A percentile compares a stretch with the other conserved stretches of the same genome.
These are phyloP conservation scores for Cytidiella melzeri DNA, from an alignment of 768 basidiomycete species.

Conservation along the genomic window DNA sequence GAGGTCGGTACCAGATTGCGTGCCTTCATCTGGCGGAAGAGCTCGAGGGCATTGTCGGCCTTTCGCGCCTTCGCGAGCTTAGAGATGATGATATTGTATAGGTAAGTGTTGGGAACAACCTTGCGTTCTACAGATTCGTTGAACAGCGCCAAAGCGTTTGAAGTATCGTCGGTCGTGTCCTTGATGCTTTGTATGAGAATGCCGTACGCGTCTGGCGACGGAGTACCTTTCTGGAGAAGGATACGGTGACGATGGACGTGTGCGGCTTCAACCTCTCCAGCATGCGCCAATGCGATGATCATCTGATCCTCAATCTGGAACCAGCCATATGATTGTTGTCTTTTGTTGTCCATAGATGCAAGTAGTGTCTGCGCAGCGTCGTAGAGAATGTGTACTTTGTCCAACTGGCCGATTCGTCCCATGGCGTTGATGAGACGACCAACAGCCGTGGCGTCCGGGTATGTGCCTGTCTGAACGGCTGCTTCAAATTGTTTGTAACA, in stretches of 20 bases:
- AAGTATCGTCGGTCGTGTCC: conserved; percentile 94
- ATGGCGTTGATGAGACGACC: conserved; percentile 61
- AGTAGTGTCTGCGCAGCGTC: conserved; percentile 59
- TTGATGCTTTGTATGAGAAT: conserved; percentile 81
- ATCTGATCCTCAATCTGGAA: conserved; percentile 79
- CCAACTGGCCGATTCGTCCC: conserved; percentile 54
- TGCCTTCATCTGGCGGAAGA: conserved; percentile 86
- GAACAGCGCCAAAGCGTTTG: conserved; percentile 80
- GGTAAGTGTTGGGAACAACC: conserved; percentile 74
- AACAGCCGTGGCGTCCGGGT: conserved; percentile 47
- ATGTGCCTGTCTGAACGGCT: conserved; percentile 37
- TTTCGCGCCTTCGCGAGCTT: conserved; percentile 93
- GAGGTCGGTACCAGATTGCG: conserved; percentile 58
- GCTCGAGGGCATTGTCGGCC: conserved; percentile 78
- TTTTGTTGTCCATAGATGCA: conserved; percentile 37
- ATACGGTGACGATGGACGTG: conserved; percentile 77
- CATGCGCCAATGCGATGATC: conserved; percentile 80
- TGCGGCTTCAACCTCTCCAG: conserved; percentile 73
- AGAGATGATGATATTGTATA: conserved; percentile 97
- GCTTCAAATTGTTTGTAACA: conserved; percentile 47
- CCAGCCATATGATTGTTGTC: conserved; percentile 58
- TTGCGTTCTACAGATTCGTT: conserved; percentile 65
- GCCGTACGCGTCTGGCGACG: conserved; percentile 88
- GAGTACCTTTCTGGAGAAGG: conserved; percentile 67
- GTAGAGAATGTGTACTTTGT: conserved; percentile 64